Base-by-base conservation (phyloP, 2,329 filamentous ascomycete genomes). In the Rhytidhysteron rufulum region DNA sequence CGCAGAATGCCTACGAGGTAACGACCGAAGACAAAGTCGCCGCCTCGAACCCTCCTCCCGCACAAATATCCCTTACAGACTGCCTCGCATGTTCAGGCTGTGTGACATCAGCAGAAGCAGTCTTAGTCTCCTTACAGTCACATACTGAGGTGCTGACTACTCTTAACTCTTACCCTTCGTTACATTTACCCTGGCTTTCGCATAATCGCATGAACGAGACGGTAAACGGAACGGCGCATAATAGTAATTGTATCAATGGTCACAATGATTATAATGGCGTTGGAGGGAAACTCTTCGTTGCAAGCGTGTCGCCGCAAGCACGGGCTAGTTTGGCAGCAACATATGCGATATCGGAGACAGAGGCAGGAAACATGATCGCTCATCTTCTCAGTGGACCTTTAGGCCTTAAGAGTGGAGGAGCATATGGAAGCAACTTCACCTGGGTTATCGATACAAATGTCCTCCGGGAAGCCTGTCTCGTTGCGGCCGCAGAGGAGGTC, bases 11-110 rank as follows among this genome's bases (percentile, higher is more conserved):
- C 5, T 86, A 90, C 68, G 89, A 97, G 79, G 90, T 97, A 49
- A 90, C 91, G 41, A 90, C 91, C 53, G 93, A 96, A 73, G 91
- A 94, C 64, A 83, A 87, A 57, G 73, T 83, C 43, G 62, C 65
- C 25, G 66, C 63, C 31, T 57, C 66, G 37, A 70, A 81, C 47
- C 76, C 78, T 39, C 77, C 82, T 3, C 87, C 90, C 1, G 90
- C 91, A 5, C 83, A 95, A 62, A 97, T 98, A 55, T 96, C 90
- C 35, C 79, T 98, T 45, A 97, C 93, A 5, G 93, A 98, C 68
- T 98, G 93, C 60, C 83, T 98, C 37, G 93, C 93, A 38, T 98
- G 93, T 67, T 96, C 93, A 8, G 93, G 93, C 39, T 98, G 93
- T 65, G 93, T 98, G 37, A 98, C 93, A 16, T 95, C 90, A 5